Conservation (phyloP, 2,329 filamentous ascomycete species). For the Aureobasidium sp. region DNA sequence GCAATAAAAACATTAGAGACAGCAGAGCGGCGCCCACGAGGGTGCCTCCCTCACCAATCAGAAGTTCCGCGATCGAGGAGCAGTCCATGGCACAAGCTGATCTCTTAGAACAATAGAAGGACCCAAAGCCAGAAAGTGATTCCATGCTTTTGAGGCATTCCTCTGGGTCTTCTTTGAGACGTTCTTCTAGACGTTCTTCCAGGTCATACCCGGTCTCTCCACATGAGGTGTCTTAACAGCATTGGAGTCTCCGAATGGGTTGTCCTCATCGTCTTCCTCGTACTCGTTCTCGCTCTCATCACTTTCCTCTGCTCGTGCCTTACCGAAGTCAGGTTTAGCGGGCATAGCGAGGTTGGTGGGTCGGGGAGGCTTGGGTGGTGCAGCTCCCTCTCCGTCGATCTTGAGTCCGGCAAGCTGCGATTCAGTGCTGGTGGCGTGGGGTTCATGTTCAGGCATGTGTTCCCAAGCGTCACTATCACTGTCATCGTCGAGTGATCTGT, state of each 20-base stretch:
- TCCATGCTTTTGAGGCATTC: no score
- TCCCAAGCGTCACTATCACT: slow-evolving; percentile 56
- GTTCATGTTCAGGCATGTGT: slow-evolving; percentile 24
- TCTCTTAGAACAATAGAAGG: neutral
- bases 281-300: slow-evolving; percentile 51
- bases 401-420: slow-evolving; percentile 40
- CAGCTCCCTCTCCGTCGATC: slow-evolving; percentile 29
- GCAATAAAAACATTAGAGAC: neutral
- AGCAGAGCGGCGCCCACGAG: neutral
- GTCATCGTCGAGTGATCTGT: slow-evolving; percentile 71
- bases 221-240: slow-evolving; percentile 51
- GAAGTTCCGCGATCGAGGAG: neutral
- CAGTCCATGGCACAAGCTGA: no score
- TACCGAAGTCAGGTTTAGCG: slow-evolving; percentile 21
- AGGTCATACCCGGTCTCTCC: slow-evolving; percentile 31
- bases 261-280: slow-evolving; percentile 68
- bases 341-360: slow-evolving; percentile 38
- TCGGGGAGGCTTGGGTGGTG: slow-evolving; percentile 44
- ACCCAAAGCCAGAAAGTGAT: neutral
- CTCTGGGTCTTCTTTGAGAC: neutral
- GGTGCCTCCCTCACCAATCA: neutral
- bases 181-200: slow-evolving; percentile 30
- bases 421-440: slow-evolving; percentile 24
- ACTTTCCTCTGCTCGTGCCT: slow-evolving; percentile 25
- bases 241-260: slow-evolving; percentile 82